Evolutionary conservation across 2,329 filamentous ascomycete species (phyloP), one percentile per base, ranked within the genome.

Genomic region (Graphilbum sp.): DNA sequence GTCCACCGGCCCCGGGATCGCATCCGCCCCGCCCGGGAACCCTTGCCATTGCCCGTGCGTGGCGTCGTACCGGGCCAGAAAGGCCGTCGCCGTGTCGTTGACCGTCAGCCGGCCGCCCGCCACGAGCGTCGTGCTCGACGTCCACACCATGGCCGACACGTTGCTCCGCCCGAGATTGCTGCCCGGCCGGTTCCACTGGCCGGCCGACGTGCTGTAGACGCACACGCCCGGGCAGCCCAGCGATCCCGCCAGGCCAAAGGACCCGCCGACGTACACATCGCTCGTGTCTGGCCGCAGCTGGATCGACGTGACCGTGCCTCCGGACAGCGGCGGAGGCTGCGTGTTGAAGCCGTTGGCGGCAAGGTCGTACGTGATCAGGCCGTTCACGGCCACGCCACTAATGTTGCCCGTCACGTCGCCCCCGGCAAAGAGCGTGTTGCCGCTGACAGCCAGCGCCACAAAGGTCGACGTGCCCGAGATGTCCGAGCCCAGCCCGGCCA

Each of bases 251-350:
- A 71, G 73, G n/a, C 73, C 64, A 52, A 96, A 98, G 10, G 71
- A 74, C 24, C 90, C 90, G 29, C 80, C 88, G 24, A 98, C 80
- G 51, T 81, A 98, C 12, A 98, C 66, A 36, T 90, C 75, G 2
- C 68, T 65, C 16, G 75, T 75, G 39, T 69, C 70, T 0, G 83
- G 81, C 39, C 78, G 79, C 9, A 77, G 66, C 11, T 74, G 70
- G 47, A 98, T 85, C 21, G 81, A 65, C 41, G 84, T 79, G 32
- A 96, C 86, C 3, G 74, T 72, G 20, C 65, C 62, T 13, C 88
- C 87, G 11, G 67, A 67, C 3, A 96, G 64, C 2, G 79, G 68
- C 21, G 86, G 77, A 1, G 88, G 84, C 50, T 95, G 86, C 2
- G 66, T 67, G 40, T 64, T 62, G 48, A 81, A 86, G 3, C 66